Evolutionary conservation across 768 basidiomycete genomes (phyloP), one percentile per base, ranked within the genome.

Genomic region (Calocybe indica): DNA sequence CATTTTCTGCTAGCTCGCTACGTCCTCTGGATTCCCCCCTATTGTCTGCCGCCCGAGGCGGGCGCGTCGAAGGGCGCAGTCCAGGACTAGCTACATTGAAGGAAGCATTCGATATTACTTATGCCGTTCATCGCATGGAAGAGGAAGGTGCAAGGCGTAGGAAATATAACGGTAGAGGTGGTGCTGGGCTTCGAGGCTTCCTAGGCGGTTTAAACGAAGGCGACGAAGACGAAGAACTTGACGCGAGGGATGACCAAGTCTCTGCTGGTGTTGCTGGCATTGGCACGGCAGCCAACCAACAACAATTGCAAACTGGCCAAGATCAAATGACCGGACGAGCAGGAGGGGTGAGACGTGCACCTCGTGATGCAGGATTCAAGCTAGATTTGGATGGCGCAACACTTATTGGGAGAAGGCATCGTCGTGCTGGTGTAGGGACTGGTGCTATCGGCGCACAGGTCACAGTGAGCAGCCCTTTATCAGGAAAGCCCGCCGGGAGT

Each of bases 91-190:
- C 92, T 0, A 83, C 88, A 0, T 82, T 99, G 64, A 98, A 96
- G 61, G 96, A 98, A 62, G 94, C 96, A 3, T 98, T 99, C 66
- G 96, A 99, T 64, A 86, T 99, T 60, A 95, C 96, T 1, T 97
- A 97, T 64, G 95, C 96, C 3, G 96, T 99, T 0, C 96, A 99
- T 65, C 84, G 95, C 12, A 98, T 98, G 95, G 95, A 97, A 63
- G 96, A 99, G 65, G 96, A 99, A 66, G 95, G 93, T 10, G 89
- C 88, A 0, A 78, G 90, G 46, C 73, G 91, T 43, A 78, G 88
- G 22, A 91, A 87, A 40, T 88, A 87, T 66, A 83, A 88, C 46
- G 85, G 83, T 8, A 76, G 80, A 3, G 85, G 84, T 12, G 91
- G 87, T 29, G 86, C 83, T 0, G 93, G 92, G 14, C 69, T 70